Percentiles rank a stretch among this genome's conserved stretches.
Conservation (phyloP, 352 stramenopile genomes). For the Phytophthora multivora region DNA sequence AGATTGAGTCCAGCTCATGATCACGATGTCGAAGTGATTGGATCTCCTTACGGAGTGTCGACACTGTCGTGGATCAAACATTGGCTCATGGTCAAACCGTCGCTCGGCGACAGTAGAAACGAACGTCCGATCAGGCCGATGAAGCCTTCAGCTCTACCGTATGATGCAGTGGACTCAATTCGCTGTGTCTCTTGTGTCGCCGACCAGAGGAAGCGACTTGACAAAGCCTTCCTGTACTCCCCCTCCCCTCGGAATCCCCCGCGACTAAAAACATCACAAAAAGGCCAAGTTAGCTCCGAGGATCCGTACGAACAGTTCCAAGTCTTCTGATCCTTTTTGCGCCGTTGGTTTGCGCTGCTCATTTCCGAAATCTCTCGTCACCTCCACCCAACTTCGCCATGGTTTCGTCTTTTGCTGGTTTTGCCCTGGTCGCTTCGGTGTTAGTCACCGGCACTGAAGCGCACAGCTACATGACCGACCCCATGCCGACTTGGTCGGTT, state of each 20-base stretch:
- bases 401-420: slow-evolving; percentile 10
- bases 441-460: slow-evolving; percentile 12
- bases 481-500: slow-evolving; percentile 41
- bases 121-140: slow-evolving; percentile 10
- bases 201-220: slow-evolving; percentile 22
- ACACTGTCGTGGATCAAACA: neutral
- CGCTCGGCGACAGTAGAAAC: neutral
- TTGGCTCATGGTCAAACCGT: no score
- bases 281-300: neutral
- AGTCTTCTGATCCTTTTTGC: neutral
- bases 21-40: no score
- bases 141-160: slow-evolving; percentile 2
- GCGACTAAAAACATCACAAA: slow-evolving; percentile 21
- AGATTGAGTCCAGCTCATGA: no score
- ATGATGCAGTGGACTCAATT: neutral
- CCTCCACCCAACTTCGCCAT: slow-evolving; percentile 9
- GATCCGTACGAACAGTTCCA: slow-evolving; percentile 9
- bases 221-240: slow-evolving; percentile 21
- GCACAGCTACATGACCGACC: slow-evolving; percentile 47
- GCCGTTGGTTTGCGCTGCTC: slow-evolving; percentile 2
- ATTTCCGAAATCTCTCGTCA: slow-evolving; percentile 28
- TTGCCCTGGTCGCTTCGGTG: slow-evolving; percentile 9
- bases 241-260: slow-evolving; percentile 5
- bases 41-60: no score
- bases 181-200: slow-evolving; percentile 8